Base-by-base conservation (phyloP, 176 grass and related monocot species). In the Ensete glaucum region DNA sequence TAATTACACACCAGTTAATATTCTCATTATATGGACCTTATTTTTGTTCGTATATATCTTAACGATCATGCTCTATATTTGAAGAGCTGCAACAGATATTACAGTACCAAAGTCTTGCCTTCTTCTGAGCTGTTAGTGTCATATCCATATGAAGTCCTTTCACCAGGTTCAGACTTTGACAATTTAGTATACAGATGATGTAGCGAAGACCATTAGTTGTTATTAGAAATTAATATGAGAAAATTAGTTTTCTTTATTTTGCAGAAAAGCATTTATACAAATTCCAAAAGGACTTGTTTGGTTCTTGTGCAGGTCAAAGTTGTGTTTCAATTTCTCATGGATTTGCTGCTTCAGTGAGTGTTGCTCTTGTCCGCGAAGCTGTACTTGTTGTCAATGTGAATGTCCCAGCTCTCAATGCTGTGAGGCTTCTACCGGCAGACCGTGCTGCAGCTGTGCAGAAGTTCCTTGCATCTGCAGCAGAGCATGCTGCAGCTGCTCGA, bases 291-390 rank as follows among this genome's bases (percentile, higher is more conserved):
- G 34, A 43, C 34, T 58, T 17, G 6, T 25, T 57, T 73, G 9
- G n/a, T 2, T 26, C 23, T 16, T 29, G 3, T 52, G 55, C 81
- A 99, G 95, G 78, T 91, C 90, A 71, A 99, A 87, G 59, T 4
- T 91, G 50, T 83, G 86, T 69, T 76, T 72, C 22, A 87, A 90
- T 20, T 67, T 93, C 17, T 87, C 90, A 64, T 99, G 86, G 75
- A 54, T 91, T 54, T 94, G 90, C 82, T 99, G 95, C 82, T 80
- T 54, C 13, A 83, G 89, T 77, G 81, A 63, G 25, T 88, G 86
- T 81, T 87, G 85, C 75, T 52, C 57, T 22, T 86, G 79, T 67
- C 67, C 53, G 12, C 58, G 56, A 24, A 26, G 27, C 22, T 73
- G n/a, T 29, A 3, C 21, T 23, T 73, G 72, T 9, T 57, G 53